Base-by-base conservation (phyloP, 2,329 filamentous ascomycete species). In the Cladosporium oxysporum region DNA sequence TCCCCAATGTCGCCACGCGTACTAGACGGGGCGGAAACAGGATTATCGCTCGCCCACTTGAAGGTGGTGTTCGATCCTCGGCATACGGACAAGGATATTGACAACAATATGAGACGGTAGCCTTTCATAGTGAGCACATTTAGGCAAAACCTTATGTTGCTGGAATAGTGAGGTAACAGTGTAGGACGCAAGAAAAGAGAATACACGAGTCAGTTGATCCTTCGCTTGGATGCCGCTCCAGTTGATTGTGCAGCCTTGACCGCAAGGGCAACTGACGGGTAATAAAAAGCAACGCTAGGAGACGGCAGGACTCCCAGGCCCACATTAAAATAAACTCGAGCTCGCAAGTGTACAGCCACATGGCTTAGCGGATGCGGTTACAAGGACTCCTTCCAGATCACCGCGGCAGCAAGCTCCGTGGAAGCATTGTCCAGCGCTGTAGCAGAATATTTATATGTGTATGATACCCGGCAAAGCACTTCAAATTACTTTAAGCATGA, bases 1-100 rank as follows among this genome's bases (percentile, higher is more conserved):
- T 60, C 58, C 14, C 58, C 58, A 21, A 60, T 47, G 16, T 47
- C n/a, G 37, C 37, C 58, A 37, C 44, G 58, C 26, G 58, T 29
- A 29, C 58, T 60, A 47, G 58, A 49, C 18, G 58, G 7, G 18
- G 35, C 6, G n/a, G 37, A 1, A 31, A 3, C 5, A 21, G 18
- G 23, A 26, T 26, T 49, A 26, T 29, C 28, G 37, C 37, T 47
- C 23, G 35, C 21, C 58, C 58, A 60, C 6, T 31, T 47, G 35
- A 31, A 29, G 16, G 58, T 47, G 8, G 35, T 60, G 37, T 60
- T 60, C 11, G 28, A 29, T 44, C 2, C 58, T 21, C n/a, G 58
- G 18, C 58, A 60, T 11, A 41, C 31, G 14, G 28, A 60, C 26
- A 26, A 18, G 5, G 21, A 29, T 16, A 60, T 47, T 47, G 58